Percentiles rank a stretch among this genome's conserved stretches.
phyloP scores from a whole-genome alignment of 2,329 filamentous ascomycete species.

The Xylaria polymorpha region DNA sequence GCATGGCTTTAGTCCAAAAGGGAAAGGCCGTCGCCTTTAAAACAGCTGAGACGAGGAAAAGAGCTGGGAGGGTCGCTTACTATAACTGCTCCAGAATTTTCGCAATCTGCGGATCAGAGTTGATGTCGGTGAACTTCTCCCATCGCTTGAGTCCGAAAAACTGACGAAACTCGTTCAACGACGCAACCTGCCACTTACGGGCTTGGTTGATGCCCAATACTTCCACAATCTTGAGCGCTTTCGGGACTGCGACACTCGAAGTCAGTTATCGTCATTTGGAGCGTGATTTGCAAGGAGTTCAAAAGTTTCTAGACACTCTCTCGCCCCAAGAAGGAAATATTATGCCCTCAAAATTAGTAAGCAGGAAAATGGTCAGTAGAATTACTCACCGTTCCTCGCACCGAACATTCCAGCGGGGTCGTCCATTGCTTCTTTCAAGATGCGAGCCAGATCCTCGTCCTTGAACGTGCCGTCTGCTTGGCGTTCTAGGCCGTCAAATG shows the following conservation, averaged over 20 bases:
- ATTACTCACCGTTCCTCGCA: slow-evolving; percentile 47
- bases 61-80: slow-evolving; percentile 11
- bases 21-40: too few species aligned
- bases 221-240: slow-evolving; percentile 69
- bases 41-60: not conserved
- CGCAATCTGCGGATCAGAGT: slow-evolving; percentile 65
- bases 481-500: slow-evolving; percentile 62
- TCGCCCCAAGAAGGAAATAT: too few species aligned
- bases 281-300: too few species aligned
- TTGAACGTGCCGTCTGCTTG: slow-evolving; percentile 63
- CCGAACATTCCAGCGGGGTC: slow-evolving; percentile 71
- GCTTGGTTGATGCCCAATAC: slow-evolving; percentile 71
- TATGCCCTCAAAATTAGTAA: too few species aligned
- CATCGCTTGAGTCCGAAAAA: slow-evolving; percentile 71
- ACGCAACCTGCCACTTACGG: slow-evolving; percentile 69
- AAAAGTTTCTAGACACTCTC: too few species aligned
- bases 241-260: slow-evolving; percentile 56
- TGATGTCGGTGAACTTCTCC: slow-evolving; percentile 68
- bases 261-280: too few species aligned
- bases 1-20: not conserved
- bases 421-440: slow-evolving; percentile 69
- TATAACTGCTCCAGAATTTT: slow-evolving; percentile 69
- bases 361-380: too few species aligned
- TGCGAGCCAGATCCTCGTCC: slow-evolving; percentile 67
- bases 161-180: slow-evolving; percentile 72